Evolutionary conservation across 495 filamentous ascomycete species (phyloP).

Genomic region (Aspergillus ostianus): DNA sequence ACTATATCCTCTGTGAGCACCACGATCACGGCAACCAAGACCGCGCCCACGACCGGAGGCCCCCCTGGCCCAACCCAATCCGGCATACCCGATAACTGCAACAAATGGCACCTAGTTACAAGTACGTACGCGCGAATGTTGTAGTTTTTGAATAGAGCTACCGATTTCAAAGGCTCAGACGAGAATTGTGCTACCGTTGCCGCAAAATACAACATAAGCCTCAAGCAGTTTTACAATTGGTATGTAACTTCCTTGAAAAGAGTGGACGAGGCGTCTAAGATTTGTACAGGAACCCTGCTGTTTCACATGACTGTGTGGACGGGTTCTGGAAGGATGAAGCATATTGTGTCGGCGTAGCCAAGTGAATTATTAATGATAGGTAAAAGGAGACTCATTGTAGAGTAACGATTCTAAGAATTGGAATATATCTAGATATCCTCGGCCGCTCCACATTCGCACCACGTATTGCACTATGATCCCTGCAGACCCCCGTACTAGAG

Average conservation of each 20-base stretch:
- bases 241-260: not conserved
- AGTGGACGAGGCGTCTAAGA: not conserved
- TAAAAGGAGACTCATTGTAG: conserved; percentile 1
- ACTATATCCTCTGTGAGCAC: conserved; percentile 1
- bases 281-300: conserved; percentile 9
- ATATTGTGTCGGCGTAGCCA: conserved; percentile 11
- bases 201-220: conserved; percentile 19
- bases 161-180: not conserved
- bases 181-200: conserved; percentile 11
- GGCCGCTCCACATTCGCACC: not conserved
- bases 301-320: conserved; percentile 9
- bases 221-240: conserved; percentile 27
- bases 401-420: not conserved
- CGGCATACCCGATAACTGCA: conserved; percentile 18
- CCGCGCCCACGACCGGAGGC: conserved; percentile 8
- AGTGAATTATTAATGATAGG: conserved; percentile 3
- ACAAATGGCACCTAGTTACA: conserved; percentile 16
- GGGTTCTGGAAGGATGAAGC: conserved; percentile 13
- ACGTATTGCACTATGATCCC: not conserved
- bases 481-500: not conserved
- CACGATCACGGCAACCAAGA: conserved; percentile 5
- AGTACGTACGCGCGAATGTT: not conserved
- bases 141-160: not conserved
- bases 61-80: conserved; percentile 19
- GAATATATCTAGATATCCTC: not conserved